phyloP scores from a whole-genome alignment of 768 basidiomycete genomes.

The Lepiota subincarnata region DNA sequence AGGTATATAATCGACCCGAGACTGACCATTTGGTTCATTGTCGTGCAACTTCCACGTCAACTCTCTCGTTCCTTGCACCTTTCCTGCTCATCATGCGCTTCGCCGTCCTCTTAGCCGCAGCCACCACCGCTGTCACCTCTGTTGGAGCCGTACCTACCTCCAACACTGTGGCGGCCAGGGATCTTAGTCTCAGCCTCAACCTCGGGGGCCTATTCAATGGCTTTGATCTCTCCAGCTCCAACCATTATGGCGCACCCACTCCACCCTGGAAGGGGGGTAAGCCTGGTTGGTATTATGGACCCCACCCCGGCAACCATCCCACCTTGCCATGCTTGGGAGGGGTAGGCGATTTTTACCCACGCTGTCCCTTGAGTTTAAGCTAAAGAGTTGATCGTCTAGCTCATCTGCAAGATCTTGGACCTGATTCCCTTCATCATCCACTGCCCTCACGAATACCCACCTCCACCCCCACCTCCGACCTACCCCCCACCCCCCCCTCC shows the following conservation, averaged over 20 bases:
- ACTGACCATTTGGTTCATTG: not conserved
- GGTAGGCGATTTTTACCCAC: slow-evolving; percentile 17
- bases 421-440: slow-evolving; percentile 25
- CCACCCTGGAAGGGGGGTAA: slow-evolving; percentile 31
- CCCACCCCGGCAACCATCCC: slow-evolving; percentile 23
- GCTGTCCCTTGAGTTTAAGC: not conserved
- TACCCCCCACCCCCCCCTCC: slow-evolving; percentile 17
- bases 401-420: slow-evolving; percentile 9
- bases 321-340: slow-evolving; percentile 28
- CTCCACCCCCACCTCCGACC: slow-evolving; percentile 20
- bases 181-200: slow-evolving; percentile 5
- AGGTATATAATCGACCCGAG: slow-evolving; percentile 2
- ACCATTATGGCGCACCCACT: slow-evolving; percentile 31
- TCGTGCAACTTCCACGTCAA: slow-evolving; percentile 1
- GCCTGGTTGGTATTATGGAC: slow-evolving; percentile 43
- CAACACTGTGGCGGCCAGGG: not conserved
- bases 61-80: not conserved
- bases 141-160: not conserved
- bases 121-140: not conserved
- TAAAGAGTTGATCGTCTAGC: slow-evolving; percentile 20
- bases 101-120: not conserved
- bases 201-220: slow-evolving; percentile 4
- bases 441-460: slow-evolving; percentile 23
- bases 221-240: slow-evolving; percentile 4
- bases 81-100: slow-evolving; percentile 1